These are phyloP conservation scores for Phtheirospermum japonicum DNA, from an alignment of 257 asterid genomes.

Conservation along the genomic window DNA sequence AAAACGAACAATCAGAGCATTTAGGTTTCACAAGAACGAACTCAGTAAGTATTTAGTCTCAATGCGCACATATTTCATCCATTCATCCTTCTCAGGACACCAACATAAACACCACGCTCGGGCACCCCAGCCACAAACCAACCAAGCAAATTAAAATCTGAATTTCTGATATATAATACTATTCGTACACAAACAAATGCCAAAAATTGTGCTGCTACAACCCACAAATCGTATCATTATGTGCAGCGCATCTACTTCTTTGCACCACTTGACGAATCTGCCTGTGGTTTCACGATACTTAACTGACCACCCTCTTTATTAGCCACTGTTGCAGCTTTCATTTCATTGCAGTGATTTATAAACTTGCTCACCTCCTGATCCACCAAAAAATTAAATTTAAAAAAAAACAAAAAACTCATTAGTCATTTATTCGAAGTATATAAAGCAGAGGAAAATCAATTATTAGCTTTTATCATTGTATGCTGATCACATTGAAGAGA, in stretches of 20 bases:
- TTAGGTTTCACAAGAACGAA: too few relatives aligned
- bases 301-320: slow-evolving; percentile 92
- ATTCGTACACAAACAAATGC: neutral
- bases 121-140: neutral
- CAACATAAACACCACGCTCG: too few relatives aligned
- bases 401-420: neutral
- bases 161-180: neutral
- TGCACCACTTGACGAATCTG: slow-evolving; percentile 46
- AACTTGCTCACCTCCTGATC: slow-evolving; percentile 51
- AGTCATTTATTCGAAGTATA: neutral
- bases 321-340: slow-evolving; percentile 73
- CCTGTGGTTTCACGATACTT: slow-evolving; percentile 51
- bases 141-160: neutral
- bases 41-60: too few relatives aligned
- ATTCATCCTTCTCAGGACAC: too few relatives aligned
- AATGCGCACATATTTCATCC: too few relatives aligned
- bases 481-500: too few relatives aligned
- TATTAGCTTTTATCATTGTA: neutral
- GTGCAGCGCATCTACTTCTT: slow-evolving; percentile 39
- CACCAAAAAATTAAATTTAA: too few relatives aligned
- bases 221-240: neutral
- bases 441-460: neutral
- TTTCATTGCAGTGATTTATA: slow-evolving; percentile 49
- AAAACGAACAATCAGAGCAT: too few relatives aligned
- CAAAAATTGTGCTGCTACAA: neutral